A percentile compares a stretch with the other conserved stretches of the same genome.
Evolutionary conservation across 768 basidiomycete species (phyloP).

Genomic region (Boletus rubropictus): DNA sequence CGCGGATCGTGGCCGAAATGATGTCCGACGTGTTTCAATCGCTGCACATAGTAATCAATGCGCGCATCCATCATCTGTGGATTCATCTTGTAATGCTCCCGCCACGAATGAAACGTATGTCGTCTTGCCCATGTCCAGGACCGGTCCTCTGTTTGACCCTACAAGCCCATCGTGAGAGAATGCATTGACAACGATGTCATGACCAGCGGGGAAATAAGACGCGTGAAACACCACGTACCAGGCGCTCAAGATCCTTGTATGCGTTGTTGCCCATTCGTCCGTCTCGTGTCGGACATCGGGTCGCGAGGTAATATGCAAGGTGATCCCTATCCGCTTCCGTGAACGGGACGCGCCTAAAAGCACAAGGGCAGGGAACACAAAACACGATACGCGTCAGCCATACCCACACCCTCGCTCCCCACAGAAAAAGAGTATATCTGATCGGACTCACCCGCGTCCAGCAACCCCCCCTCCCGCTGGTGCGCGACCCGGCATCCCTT

Average conservation of each 20-base stretch:
- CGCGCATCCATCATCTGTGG: conserved; percentile 34
- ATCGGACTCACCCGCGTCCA: conserved; percentile 6
- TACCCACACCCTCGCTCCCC: too few species aligned
- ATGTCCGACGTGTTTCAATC: conserved; percentile 14
- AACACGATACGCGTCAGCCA: background rate
- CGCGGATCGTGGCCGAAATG: conserved; percentile 24
- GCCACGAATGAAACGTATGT: conserved; percentile 60
- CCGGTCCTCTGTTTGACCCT: conserved; percentile 31
- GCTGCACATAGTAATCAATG: conserved; percentile 32
- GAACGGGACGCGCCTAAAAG: conserved; percentile 26
- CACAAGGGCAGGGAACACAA: background rate
- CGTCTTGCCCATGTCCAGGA: conserved; percentile 35
- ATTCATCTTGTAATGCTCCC: conserved; percentile 52
- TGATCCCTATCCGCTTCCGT: conserved; percentile 38
- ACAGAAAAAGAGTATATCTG: too few species aligned
- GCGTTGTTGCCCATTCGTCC: conserved; percentile 46
- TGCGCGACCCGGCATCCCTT: conserved; percentile 23
- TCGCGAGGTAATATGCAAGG: conserved; percentile 47
- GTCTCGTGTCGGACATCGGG: conserved; percentile 34
- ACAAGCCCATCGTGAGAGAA: background rate
- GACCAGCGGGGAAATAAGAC: background rate
- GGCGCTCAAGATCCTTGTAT: conserved; percentile 41
- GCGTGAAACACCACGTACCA: conserved; percentile 36
- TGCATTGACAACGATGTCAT: background rate
- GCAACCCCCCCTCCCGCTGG: too few species aligned